Conservation (phyloP, 75 land plant species). For the Ceratopteris richardii region DNA sequence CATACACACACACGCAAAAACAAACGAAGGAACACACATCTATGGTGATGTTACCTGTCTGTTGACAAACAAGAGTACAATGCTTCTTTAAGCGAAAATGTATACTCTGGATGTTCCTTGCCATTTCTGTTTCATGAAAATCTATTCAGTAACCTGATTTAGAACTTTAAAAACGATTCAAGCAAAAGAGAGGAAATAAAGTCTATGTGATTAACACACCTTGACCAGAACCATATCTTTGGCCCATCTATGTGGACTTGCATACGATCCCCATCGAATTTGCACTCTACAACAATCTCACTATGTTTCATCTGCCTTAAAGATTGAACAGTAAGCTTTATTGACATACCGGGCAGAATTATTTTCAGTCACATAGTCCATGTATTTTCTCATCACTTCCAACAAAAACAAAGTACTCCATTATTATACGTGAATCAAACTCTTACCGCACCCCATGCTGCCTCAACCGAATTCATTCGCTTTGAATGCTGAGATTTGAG, state of each 20-base stretch:
- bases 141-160: no score
- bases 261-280: conserved; percentile 31
- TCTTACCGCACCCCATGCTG: conserved; percentile 19
- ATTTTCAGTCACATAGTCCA: no score
- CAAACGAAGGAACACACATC: no score
- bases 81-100: conserved; percentile 1
- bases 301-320: conserved; percentile 19
- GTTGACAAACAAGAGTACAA: background rate
- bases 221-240: conserved; percentile 21
- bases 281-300: conserved; percentile 23
- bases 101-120: conserved; percentile 12
- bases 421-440: no score
- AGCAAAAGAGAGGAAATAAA: background rate
- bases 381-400: no score
- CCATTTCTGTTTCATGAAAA: conserved; percentile 5
- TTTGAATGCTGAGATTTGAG: conserved; percentile 21
- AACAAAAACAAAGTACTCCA: no score
- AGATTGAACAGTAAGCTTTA: conserved; percentile 5
- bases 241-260: conserved; percentile 29
- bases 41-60: background rate
- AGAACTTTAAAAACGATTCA: no score
- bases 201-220: conserved; percentile 4
- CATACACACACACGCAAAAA: no score
- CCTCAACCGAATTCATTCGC: conserved; percentile 18
- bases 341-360: no score